These are phyloP conservation scores for Aspergillus novoparasiticus DNA, from an alignment of 2,329 filamentous ascomycete genomes.

Conservation along the genomic window DNA sequence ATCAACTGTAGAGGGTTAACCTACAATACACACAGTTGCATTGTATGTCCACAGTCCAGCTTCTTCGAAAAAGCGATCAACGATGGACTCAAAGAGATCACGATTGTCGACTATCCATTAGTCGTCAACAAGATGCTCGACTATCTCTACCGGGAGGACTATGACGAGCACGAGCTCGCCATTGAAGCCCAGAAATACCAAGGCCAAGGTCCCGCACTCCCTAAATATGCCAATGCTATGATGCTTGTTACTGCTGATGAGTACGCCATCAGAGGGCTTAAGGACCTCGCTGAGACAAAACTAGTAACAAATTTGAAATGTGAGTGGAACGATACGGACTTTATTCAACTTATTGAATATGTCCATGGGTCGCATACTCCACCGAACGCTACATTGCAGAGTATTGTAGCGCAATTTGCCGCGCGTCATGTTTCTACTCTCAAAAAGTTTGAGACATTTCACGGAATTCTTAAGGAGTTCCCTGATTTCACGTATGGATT, in stretches of 20 bases:
- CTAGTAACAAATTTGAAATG: not conserved
- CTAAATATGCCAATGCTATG: conserved; percentile 1
- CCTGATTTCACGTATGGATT: not conserved
- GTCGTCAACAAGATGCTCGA: conserved; percentile 8
- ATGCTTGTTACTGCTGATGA: conserved; percentile 1
- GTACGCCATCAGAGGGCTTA: conserved; percentile 2
- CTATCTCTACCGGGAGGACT: conserved; percentile 9
- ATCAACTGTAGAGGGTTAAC: not conserved
- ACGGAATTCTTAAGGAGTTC: not conserved
- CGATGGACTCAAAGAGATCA: not conserved
- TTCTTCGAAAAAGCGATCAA: conserved; percentile 4
- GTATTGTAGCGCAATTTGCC: not conserved
- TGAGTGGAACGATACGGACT: not conserved
- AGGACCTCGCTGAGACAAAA: not conserved
- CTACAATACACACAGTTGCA: conserved; percentile 4
- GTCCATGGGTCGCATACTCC: not conserved
- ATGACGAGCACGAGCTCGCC: not conserved
- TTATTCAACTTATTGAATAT: not conserved
- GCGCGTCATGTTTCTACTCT: conserved; percentile 2
- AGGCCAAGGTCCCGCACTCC: no score
- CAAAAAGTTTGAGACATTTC: not conserved
- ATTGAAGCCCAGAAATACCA: not conserved
- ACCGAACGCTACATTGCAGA: not conserved
- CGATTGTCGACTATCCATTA: conserved; percentile 1
- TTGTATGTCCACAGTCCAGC: conserved; percentile 6